phyloP scores from a whole-genome alignment of 2,329 filamentous ascomycete species.

The Cladophialophora yegresii region DNA sequence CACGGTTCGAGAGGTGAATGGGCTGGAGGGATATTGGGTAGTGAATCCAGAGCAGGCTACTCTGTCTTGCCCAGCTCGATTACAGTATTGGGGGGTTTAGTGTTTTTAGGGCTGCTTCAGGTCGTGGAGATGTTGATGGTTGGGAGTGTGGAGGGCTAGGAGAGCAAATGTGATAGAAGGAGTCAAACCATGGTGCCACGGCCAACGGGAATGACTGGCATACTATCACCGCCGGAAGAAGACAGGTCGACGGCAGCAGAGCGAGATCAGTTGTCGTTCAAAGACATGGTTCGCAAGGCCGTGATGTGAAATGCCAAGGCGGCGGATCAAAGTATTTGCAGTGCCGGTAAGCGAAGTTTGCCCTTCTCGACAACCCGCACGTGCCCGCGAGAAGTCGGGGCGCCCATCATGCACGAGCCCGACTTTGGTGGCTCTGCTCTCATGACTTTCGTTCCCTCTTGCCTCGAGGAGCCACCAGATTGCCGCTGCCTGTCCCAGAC shows the following conservation, averaged over 20 bases:
- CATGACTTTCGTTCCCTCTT: neutral
- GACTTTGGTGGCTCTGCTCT: neutral
- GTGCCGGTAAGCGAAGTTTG: neutral
- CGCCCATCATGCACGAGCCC: neutral
- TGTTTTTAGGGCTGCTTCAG: slow-evolving; percentile 6
- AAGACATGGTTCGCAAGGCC: neutral
- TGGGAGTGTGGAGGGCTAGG: neutral
- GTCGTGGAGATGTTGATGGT: neutral
- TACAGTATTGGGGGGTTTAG: neutral
- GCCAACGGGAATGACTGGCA: slow-evolving; percentile 6
- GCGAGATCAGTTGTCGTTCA: slow-evolving; percentile 2
- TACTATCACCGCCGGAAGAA: neutral
- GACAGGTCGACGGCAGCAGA: neutral
- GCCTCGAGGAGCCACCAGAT: neutral
- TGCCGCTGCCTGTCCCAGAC: neutral
- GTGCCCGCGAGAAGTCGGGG: neutral
- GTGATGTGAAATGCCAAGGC: slow-evolving; percentile 10
- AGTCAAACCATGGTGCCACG: slow-evolving; percentile 11
- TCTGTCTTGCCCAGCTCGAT: neutral
- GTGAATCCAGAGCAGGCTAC: neutral
- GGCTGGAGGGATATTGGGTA: neutral
- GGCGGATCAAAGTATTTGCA: slow-evolving; percentile 18
- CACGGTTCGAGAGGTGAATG: neutral
- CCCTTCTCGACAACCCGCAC: neutral
- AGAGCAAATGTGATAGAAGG: neutral